Evolutionary conservation across 495 filamentous ascomycete species (phyloP), one percentile per base, ranked within the genome.

Genomic region (Hypoxylon crocopeplum): DNA sequence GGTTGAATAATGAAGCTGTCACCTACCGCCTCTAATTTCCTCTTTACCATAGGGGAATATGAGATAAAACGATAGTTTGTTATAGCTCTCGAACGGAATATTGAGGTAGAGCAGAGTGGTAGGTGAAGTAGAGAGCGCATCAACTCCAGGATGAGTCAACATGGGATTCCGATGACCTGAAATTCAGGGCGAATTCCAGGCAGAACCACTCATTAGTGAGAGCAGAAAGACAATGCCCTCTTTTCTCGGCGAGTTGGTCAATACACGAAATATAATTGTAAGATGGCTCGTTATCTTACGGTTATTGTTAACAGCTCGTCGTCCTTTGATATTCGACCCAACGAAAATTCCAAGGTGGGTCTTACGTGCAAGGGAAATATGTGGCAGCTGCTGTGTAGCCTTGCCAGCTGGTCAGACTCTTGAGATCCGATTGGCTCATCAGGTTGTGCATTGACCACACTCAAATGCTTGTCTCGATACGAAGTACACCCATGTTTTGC

Each of bases 1-100:
- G 44, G 57, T 54, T 58, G 56, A 17, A 44, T 39, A 12, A 13
- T 37, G 7, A 24, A 39, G 22, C 16, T 51, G 13, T 58, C 57
- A 27, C 57, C 59, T 57, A 69, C 8, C 6, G 22, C 47, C 5
- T 63, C 63, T 10, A 29, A 67, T 45, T 61, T 67, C 36, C 66
- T 71, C 54, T 69, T 71, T 13, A 59, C 40, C 66, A 71, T 71
- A 34, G 39, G 51, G 47, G 22, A 47, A 5, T 29, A 22, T 20
- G 42, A 44, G 11, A 42, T 38, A 2, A 37, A 34, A 20, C 24
- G 34, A 20, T 12, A 22, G 15, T 22, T 56, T 16, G 6, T 38
- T 40, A 40, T 61, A 25, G 22, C 3, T 42, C 25, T 51, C 20
- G 32, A 5, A 33, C 7, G 42, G 32, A 48, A 20, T 6, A 2